phyloP scores from a whole-genome alignment of 202 grass and related monocot species.

The Carex arenaria region DNA sequence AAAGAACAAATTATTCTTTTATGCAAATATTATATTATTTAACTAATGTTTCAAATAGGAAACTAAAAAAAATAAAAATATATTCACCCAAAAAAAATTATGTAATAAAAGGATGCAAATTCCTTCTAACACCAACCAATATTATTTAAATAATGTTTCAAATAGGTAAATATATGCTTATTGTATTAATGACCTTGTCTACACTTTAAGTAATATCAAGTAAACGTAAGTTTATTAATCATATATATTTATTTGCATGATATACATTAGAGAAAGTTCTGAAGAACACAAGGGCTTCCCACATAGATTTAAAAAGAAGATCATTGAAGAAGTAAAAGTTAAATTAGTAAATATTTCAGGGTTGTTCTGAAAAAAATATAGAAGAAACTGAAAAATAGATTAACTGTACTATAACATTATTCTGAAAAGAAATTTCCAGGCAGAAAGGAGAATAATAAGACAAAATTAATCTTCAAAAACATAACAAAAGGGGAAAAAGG shows the following conservation, averaged over 20 bases:
- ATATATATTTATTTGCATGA: background rate
- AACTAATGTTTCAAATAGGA: background rate
- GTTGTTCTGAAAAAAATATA: background rate
- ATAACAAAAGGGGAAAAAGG: background rate
- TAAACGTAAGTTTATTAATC: background rate
- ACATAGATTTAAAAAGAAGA: background rate
- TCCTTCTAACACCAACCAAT: background rate
- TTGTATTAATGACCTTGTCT: conserved; percentile 1
- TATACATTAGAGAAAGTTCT: background rate
- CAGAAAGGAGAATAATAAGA: background rate
- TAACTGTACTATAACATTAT: background rate
- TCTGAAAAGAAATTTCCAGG: background rate
- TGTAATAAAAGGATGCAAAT: background rate
- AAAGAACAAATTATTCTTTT: background rate
- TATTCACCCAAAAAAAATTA: background rate
- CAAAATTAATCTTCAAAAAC: background rate
- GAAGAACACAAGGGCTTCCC: background rate
- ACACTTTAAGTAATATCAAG: background rate
- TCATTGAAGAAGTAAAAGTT: background rate
- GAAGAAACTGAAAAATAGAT: background rate
- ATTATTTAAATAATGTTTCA: no score
- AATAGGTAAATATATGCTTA: background rate
- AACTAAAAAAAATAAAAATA: background rate
- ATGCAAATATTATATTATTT: background rate
- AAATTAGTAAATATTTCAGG: background rate